Evolutionary conservation across 2,329 filamentous ascomycete species (phyloP), one percentile per base, ranked within the genome.

Genomic region (Aspergillus nomiae): DNA sequence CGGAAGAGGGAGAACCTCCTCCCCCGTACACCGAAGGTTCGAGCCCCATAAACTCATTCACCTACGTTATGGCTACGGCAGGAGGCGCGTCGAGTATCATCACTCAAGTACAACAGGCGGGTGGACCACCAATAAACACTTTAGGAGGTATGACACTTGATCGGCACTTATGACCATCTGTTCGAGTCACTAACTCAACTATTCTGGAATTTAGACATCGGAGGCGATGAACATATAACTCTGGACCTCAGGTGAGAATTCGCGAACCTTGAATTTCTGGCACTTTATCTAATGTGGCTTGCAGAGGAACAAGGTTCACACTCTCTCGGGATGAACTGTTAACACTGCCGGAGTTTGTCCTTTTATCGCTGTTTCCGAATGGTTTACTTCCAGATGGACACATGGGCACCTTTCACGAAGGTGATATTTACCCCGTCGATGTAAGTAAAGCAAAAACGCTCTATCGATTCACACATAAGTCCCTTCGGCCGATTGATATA

Each of bases 31-130:
- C 92, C 70, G 94, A 98, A 74, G 94, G 94, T 73, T 90, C 89
- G 65, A 97, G 92, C 83, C 95, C 95, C 66, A 88, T 99, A 77
- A 87, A 91, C 65, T 92, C 92, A 62, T 99, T 99, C 76, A 90
- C 91, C 72, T 99, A 96, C 87, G 88, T 97, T 78, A 99, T 99
- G 95, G 94, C 95, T 81, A 92, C 93, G 78, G 94, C 94, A 81
- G 94, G 94, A 85, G 94, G 94, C 83, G 92, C 94, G 72, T 90
- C 94, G 83, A 98, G 95, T 87, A 97, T 99, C 77, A 96, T 99
- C 82, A 99, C 95, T 81, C 95, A 99, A 83, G 95, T 99, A 72
- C 94, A 96, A 77, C 95, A 99, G 81, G 91, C 91, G 69, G 94
- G 91, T 57, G 85, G 86, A 26, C 91, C 93, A 72, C 91, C 94